Evolutionary conservation across 148 eudicot genomes (phyloP), one percentile per base, ranked within the genome.

Genomic region (Gaultheria prostrata): DNA sequence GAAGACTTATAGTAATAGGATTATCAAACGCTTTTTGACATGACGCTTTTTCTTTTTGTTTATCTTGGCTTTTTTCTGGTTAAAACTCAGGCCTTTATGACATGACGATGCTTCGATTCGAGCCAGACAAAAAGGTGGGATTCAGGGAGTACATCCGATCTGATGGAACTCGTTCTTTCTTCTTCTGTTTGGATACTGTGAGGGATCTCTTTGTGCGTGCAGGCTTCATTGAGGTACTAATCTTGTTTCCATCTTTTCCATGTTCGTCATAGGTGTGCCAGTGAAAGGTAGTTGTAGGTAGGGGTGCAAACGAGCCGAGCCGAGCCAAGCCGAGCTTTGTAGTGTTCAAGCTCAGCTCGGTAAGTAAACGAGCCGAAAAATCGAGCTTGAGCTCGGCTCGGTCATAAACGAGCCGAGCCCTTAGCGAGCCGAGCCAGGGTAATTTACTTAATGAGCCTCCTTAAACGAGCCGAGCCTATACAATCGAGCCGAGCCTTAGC

Each of bases 61-160:
- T 30, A 28, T 67, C 28, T 18, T 6, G 28, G 13, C 13, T 8
- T 28, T 17, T 50, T 79, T 28, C 50, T 80, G 45, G 65, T 85
- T 72, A 48, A 71, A 83, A 72, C 74, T 81, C 93, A 97, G 99
- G 98, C 45, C 94, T 94, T 73, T 97, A 93, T 89, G 99, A 97
- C 89, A 97, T 95, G 99, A 97, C 96, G 56, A 95, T 97, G 99
- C 95, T 97, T 82, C 91, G 99, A 77, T 97, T 94, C 86, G 92
- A 90, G 79, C 91, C 92, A n/a, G 92, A 91, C 53, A 92, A 92
- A 87, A 90, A 89, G 85, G 90, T 92, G 84, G 98, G 97, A 71
- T 90, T 89, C 84, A 90, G 98, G 86, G 98, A 97, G 77, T 97
- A 97, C 82, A 72, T 89, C 83, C 92, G 98, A 39, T 87, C 93